Percentiles rank a stretch among this genome's conserved stretches.
Conservation (phyloP, 1,284 basidiomycete species). For the Melampsora americana region DNA sequence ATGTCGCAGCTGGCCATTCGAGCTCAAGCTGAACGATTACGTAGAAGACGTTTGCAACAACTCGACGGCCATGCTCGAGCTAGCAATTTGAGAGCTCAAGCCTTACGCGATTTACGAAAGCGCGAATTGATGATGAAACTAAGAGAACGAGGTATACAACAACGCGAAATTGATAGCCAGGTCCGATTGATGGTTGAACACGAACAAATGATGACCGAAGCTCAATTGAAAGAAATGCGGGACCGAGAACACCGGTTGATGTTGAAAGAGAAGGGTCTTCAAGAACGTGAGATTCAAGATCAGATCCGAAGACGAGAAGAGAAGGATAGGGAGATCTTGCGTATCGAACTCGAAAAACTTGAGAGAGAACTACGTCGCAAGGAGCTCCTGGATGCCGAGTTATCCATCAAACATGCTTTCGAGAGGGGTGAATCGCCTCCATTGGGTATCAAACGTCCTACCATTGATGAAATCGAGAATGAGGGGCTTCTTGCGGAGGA, state of each 20-base stretch:
- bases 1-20: constrained; percentile 17
- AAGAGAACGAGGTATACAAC: constrained; percentile 35
- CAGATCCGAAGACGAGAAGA: constrained; percentile 37
- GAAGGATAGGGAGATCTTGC: constrained; percentile 36
- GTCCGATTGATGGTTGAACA: constrained; percentile 26
- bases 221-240: constrained; percentile 32
- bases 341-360: constrained; percentile 20
- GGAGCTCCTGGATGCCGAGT: constrained; percentile 37
- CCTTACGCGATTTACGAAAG: constrained; percentile 37
- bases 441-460: constrained; percentile 29
- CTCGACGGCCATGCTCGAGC: constrained; percentile 39
- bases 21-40: constrained; percentile 38
- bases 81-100: constrained; percentile 31
- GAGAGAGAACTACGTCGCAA: constrained; percentile 27
- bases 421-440: constrained; percentile 41
- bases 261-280: constrained; percentile 39
- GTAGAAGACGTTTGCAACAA: constrained; percentile 31
- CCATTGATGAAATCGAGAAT: constrained; percentile 42
- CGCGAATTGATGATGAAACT: constrained; percentile 31
- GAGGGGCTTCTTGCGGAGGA: constrained; percentile 38
- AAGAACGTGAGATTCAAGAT: constrained; percentile 39
- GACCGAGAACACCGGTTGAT: constrained; percentile 34
- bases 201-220: constrained; percentile 26
- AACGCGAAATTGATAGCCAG: constrained; percentile 38
- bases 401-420: constrained; percentile 28